A percentile compares a stretch with the other conserved stretches of the same genome.
These are phyloP conservation scores for Cynara cardunculus DNA, from an alignment of 129 eudicot species.

Conservation along the genomic window DNA sequence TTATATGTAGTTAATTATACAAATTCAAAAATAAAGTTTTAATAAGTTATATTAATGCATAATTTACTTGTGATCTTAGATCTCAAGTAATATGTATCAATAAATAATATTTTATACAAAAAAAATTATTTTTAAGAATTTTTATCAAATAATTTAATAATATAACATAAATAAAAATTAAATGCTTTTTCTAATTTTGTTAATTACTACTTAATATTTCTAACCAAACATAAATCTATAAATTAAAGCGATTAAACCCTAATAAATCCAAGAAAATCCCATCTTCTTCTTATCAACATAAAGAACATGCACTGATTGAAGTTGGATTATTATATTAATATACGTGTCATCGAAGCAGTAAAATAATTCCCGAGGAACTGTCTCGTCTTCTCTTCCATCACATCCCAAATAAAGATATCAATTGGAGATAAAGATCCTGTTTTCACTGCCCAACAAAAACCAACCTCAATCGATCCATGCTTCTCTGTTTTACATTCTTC, in stretches of 20 bases:
- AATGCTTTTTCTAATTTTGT: too few species aligned
- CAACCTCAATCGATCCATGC: conserved; percentile 22
- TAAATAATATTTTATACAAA: too few species aligned
- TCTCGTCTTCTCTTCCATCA: conserved; percentile 29
- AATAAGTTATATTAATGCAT: too few species aligned
- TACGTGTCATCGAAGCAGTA: conserved; percentile 52
- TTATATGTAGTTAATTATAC: too few species aligned
- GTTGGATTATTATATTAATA: conserved; percentile 39
- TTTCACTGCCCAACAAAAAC: neutral
- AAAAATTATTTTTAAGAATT: too few species aligned
- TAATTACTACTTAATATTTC: too few species aligned
- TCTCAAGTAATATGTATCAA: too few species aligned
- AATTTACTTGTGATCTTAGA: too few species aligned
- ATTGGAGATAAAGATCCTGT: conserved; percentile 9
- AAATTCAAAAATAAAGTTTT: too few species aligned
- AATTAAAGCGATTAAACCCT: neutral
- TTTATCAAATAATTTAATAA: too few species aligned
- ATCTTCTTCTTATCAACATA: conserved; percentile 21
- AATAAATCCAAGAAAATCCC: neutral
- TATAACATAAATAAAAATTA: too few species aligned
- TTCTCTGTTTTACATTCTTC: conserved; percentile 19
- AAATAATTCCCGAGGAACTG: conserved; percentile 28
- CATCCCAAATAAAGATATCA: conserved; percentile 12
- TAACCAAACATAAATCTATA: too few species aligned
- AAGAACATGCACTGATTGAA: conserved; percentile 44